phyloP scores from a whole-genome alignment of 805 yeast genomes.

The Saccharomyces mikatae region DNA sequence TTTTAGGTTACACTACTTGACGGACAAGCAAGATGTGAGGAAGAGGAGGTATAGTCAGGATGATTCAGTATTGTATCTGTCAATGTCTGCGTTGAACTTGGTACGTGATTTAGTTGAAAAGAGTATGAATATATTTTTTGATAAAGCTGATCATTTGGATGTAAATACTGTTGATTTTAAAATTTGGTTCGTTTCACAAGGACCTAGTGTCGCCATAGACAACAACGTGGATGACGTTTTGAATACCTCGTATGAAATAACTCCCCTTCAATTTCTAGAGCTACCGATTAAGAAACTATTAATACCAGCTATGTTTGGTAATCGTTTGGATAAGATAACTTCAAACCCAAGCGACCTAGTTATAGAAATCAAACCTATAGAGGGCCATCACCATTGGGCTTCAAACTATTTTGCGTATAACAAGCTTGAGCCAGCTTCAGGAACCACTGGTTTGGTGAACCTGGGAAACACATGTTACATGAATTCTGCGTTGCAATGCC shows the following conservation, averaged over 20 bases:
- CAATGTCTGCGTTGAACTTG: constrained; percentile 31
- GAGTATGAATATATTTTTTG: constrained; percentile 15
- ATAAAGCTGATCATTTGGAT: constrained; percentile 15
- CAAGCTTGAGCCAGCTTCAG: constrained; percentile 33
- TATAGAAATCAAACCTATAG: constrained; percentile 27
- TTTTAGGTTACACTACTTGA: constrained; percentile 31
- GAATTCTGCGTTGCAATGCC: constrained; percentile 90
- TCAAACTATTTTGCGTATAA: constrained; percentile 29
- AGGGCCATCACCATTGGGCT: constrained; percentile 31
- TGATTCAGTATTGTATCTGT: constrained; percentile 18
- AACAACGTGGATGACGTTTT: constrained; percentile 5
- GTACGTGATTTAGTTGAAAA: constrained; percentile 22
- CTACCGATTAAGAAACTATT: constrained; percentile 19
- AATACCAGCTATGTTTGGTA: constrained; percentile 12
- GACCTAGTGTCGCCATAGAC: constrained; percentile 6
- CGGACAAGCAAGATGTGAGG: constrained; percentile 7
- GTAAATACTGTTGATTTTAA: constrained; percentile 10
- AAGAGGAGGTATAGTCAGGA: constrained; percentile 4
- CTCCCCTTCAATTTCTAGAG: constrained; percentile 25
- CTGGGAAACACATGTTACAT: constrained; percentile 89
- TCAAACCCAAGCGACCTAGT: constrained; percentile 25
- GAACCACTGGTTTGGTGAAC: constrained; percentile 55
- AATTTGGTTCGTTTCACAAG: constrained; percentile 18
- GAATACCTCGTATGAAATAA: constrained; percentile 14
- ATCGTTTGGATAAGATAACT: constrained; percentile 17